phyloP scores from a whole-genome alignment of 1,284 basidiomycete genomes.

The Heliocybe sulcata region DNA sequence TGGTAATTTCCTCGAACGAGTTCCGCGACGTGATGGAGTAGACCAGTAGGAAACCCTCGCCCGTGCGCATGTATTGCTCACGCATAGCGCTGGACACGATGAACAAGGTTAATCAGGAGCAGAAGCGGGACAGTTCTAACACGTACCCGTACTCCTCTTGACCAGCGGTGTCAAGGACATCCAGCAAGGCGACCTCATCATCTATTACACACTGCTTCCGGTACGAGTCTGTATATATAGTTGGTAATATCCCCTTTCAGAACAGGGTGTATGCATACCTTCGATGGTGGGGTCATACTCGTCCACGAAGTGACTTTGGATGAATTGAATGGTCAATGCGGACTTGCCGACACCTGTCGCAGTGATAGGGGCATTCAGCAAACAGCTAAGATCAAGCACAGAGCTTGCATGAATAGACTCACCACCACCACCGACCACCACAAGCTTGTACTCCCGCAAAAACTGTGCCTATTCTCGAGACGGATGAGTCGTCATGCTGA shows the following conservation, averaged over 20 bases:
- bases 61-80: constrained; percentile 96
- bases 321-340: constrained; percentile 66
- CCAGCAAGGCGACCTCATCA: constrained; percentile 94
- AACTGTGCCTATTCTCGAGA: constrained; percentile 68
- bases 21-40: constrained; percentile 98
- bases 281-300: constrained; percentile 81
- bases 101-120: too few species aligned
- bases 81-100: constrained; percentile 77
- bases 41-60: constrained; percentile 97
- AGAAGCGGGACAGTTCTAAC: too few species aligned
- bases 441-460: constrained; percentile 92
- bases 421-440: constrained; percentile 24
- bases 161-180: constrained; percentile 97
- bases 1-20: constrained; percentile 96
- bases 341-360: constrained; percentile 84
- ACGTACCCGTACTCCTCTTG: constrained; percentile 95
- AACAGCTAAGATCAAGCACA: too few species aligned
- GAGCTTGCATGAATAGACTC: too few species aligned
- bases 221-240: constrained; percentile 73
- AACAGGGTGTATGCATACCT: constrained; percentile 33
- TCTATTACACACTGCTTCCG: constrained; percentile 96
- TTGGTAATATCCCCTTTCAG: background rate
- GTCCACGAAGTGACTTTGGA: constrained; percentile 68
- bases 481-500: background rate
- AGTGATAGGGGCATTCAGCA: too few species aligned